Base-by-base conservation (phyloP, 2,329 filamentous ascomycete species). In the Penicillium sp. region DNA sequence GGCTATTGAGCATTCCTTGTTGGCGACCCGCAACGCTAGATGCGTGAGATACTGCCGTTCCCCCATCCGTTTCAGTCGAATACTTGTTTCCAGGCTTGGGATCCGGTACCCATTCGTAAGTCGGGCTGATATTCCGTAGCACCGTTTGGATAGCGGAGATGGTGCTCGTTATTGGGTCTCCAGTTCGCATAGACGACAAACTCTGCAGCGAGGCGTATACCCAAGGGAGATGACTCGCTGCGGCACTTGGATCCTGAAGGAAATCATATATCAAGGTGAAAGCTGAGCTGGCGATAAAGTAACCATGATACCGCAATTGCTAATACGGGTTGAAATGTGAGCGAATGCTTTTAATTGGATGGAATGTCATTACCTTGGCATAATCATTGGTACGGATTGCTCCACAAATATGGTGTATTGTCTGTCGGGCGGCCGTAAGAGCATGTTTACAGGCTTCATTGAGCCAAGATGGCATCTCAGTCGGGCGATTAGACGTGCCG, bases 301-400 rank as follows among this genome's bases (percentile, higher is more conserved):
- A 77, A 5, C 66, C 72, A 24, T 77, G 74, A 24, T 77, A 77
- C 31, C 73, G 74, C 4, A 76, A 61, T 63, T 75, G 69, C 75
- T 77, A 18, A 20, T 11, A 6, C 18, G 22, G 6, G 35, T 38
- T 38, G 22, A 18, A 20, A 11, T 11, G 16, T 6, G 10, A 20
- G 3, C 7, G 13, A 38, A 13, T 8, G 35, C 2, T 38, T 38
- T 10, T 5, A 5, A 20, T 10, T 27, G 11, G 0, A n/a, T 20
- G 20, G 9, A 4, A 6, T 20, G 10, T n/a, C 50, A 61, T 39
- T 69, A 76, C 74, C 58, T 65, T 63, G 25, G 74, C 73, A 10
- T 74, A 57, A 9, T 69, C 66, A 44, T 76, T 77, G 2, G 65
- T 61, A n/a, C 66, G 62, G 48, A 69, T 74, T 1, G 72, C 70